Conservation (phyloP, 306 rosid species). For the Quercus agrifolia region DNA sequence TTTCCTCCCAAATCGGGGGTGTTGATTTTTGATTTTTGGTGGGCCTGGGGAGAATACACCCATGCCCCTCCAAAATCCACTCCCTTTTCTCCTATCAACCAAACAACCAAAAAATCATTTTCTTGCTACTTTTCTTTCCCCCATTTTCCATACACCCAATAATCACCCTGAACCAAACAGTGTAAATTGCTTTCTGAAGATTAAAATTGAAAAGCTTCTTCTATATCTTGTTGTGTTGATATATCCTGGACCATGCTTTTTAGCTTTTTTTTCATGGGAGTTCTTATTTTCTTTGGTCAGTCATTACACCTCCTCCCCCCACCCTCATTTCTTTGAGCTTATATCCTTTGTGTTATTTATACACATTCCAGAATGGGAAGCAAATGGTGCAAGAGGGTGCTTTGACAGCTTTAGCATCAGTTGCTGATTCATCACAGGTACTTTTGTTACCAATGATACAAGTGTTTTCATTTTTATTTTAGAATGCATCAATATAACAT, state of each 20-base stretch:
- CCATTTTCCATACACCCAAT: too few relatives aligned
- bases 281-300: not conserved
- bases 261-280: not conserved
- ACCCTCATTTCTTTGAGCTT: not conserved
- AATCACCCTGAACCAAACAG: too few relatives aligned
- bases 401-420: constrained; percentile 72
- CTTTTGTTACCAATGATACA: constrained; percentile 2
- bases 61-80: too few relatives aligned
- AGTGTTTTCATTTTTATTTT: not conserved
- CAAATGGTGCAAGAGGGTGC: constrained; percentile 82
- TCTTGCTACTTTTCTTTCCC: too few relatives aligned
- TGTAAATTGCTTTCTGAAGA: too few relatives aligned
- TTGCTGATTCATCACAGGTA: constrained; percentile 86
- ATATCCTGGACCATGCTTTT: not conserved
- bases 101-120: too few relatives aligned
- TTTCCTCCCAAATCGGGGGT: too few relatives aligned
- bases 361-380: constrained; percentile 49
- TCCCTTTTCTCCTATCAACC: too few relatives aligned
- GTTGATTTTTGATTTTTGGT: too few relatives aligned
- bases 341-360: not conserved
- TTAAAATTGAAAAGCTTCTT: not conserved
- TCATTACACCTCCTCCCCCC: not conserved
- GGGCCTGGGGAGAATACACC: too few relatives aligned
- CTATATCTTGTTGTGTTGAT: not conserved
- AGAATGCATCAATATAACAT: not conserved